Base-by-base conservation (phyloP, 768 basidiomycete species). In the Porpolomopsis calyptriformis region DNA sequence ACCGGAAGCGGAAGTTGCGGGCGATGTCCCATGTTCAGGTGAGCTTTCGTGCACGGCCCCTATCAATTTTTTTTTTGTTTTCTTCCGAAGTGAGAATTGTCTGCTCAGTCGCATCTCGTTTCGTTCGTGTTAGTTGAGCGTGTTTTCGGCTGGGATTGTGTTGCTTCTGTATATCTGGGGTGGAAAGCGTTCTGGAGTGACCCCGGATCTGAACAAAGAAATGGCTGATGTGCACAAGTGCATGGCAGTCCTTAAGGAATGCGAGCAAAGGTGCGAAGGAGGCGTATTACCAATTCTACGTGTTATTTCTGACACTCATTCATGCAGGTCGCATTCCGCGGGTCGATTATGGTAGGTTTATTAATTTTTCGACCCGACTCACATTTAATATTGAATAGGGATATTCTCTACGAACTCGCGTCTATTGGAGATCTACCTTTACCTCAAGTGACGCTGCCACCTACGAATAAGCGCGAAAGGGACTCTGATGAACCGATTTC, bases 131-230 rank as follows among this genome's bases (percentile, higher is more conserved):
- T 35, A 67, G 67, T 58, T 56, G n/a, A 57, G 59, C 1, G 58
- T 60, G 0, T 72, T 70, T 48, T 63, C 64, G 1, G 58, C 70
- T 25, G 69, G 65, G 16, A 65, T 82, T 22, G 71, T 85, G 2
- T 65, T 85, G 4, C 63, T 85, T 34, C 64, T 85, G 51, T 78
- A 77, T 48, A 76, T 82, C 9, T 85, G 76, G 82, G 78, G 70
- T 48, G 76, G 71, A 18, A 74, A 69, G 54, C 65, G 68, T 49
- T 66, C 66, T 26, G 72, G 76, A 10, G 53, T 66, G 23, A 60
- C 63, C 1, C 66, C 68, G 2, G 72, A 80, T 54, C 65, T 69
- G 12, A 60, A 61, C 40, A 62, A 71, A 42, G 77, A 82, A 40
- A 69, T 82, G 60, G 65, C 68, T 33, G 79, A 81, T 50, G 76